Percentiles rank a stretch among this genome's conserved stretches.
phyloP scores from a whole-genome alignment of 306 rosid species.

The Sphenostylis stenocarpa region DNA sequence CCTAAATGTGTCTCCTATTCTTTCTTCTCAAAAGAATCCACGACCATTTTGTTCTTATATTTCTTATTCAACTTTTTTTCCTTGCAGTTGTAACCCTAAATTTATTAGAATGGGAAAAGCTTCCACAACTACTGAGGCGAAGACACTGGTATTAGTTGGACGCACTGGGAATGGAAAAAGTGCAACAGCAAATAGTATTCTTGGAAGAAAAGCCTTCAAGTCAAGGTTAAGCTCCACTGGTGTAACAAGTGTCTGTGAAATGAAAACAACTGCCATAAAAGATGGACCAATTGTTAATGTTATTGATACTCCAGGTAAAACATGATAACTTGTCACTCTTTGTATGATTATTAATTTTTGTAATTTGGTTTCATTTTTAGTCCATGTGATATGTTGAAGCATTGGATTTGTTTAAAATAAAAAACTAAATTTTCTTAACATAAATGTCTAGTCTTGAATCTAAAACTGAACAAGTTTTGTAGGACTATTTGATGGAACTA shows the following conservation, averaged over 20 bases:
- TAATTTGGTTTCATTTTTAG: no score
- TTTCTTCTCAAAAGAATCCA: background rate
- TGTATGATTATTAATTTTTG: background rate
- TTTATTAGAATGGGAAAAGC: background rate
- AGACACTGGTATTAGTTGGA: constrained; percentile 86
- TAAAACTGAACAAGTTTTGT: background rate
- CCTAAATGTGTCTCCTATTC: background rate
- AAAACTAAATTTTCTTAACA: background rate
- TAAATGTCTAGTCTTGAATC: background rate
- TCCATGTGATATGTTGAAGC: no score
- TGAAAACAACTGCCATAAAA: constrained; percentile 34
- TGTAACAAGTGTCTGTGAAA: constrained; percentile 57
- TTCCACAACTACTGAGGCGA: constrained; percentile 40
- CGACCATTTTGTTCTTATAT: background rate
- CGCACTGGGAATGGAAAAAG: constrained; percentile 90
- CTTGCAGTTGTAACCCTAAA: background rate
- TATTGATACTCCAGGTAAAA: constrained; percentile 86
- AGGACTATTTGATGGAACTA: background rate
- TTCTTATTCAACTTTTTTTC: background rate
- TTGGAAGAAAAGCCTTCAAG: constrained; percentile 64
- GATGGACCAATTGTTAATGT: constrained; percentile 71
- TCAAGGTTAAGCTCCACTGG: constrained; percentile 58
- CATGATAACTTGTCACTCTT: background rate
- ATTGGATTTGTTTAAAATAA: no score
- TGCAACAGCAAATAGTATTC: constrained; percentile 79